Base-by-base conservation (phyloP, 2,329 filamentous ascomycete species). In the Dothistroma pini region DNA sequence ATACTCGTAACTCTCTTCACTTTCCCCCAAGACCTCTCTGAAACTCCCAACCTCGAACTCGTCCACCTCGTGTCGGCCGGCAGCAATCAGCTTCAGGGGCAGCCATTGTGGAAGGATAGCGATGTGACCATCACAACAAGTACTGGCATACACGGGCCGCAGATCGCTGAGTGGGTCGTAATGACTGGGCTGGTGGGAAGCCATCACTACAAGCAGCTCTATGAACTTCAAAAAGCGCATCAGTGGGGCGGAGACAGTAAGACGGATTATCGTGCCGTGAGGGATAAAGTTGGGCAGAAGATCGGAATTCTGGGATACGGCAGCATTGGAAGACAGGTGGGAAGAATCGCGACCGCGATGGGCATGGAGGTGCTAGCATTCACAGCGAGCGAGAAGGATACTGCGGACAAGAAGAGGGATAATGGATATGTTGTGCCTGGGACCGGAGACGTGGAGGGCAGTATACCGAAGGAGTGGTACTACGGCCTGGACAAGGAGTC, bases 301-400 rank as follows among this genome's bases (percentile, higher is more conserved):
- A 75, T 89, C 1, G 86, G 85, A 0, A 82, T 89, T 14, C 69
- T 86, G 11, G 85, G 85, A 0, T 87, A 87, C 66, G 85, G 85
- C 6, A 84, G 81, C 68, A 87, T 87, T 63, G 85, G 85, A 14
- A 75, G 85, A 62, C 84, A 87, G 72, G 82, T 75, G 2, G 74
- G 70, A 12, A 58, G 72, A 14, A 70, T 75, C 16, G 74, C 70
- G 12, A 69, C 70, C 35, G 73, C 72, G 11, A 66, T 76, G 81
- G 90, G 89, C 19, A 87, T 90, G 82, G 80, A 85, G 31, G 84
- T 93, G 0, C 80, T 91, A 70, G 90, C 89, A 0, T 92, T 89
- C 77, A 93, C 89, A 0, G 86, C 89, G 0, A 84, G 84, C 29
- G 83, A 88, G 0, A 86, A 88, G n/a, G 73, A 78, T 9, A 91